Evolutionary conservation across 495 filamentous ascomycete genomes (phyloP).

Genomic region (Xylaria intraflava): DNA sequence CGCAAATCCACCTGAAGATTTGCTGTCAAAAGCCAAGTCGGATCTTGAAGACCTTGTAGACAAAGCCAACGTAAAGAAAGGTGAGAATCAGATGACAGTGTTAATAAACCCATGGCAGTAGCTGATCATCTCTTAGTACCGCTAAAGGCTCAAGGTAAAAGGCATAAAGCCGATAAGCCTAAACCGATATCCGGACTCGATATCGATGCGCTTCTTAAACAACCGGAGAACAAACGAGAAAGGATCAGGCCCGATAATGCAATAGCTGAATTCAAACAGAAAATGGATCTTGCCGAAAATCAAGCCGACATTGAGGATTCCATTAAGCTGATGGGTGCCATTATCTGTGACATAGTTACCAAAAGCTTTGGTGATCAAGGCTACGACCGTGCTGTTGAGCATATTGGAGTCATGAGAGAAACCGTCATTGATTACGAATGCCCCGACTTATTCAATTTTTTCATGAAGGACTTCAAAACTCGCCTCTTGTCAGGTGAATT

Average conservation of each 20-base stretch:
- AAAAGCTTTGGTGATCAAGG: conserved; percentile 66
- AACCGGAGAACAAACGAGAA: conserved; percentile 36
- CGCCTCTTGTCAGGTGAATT: conserved; percentile 64
- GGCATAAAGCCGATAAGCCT: conserved; percentile 58
- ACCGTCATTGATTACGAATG: conserved; percentile 71
- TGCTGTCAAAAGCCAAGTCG: conserved; percentile 49
- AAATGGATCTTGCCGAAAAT: conserved; percentile 56
- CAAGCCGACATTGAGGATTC: conserved; percentile 58
- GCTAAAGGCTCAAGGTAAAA: conserved; percentile 70
- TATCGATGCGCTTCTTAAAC: conserved; percentile 65
- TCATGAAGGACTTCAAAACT: conserved; percentile 63
- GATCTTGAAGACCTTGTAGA: conserved; percentile 58
- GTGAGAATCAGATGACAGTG: conserved; percentile 29
- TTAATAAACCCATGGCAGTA: background rate
- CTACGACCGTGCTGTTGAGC: conserved; percentile 71
- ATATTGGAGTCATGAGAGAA: conserved; percentile 68
- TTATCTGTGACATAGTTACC: conserved; percentile 62
- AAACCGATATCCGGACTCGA: conserved; percentile 91
- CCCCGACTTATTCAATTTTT: conserved; percentile 69
- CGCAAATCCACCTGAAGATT: conserved; percentile 62
- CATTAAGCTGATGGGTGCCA: conserved; percentile 62
- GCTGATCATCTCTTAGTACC: conserved; percentile 56
- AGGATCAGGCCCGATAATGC: conserved; percentile 74
- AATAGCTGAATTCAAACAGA: conserved; percentile 88
- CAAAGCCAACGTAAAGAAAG: conserved; percentile 80